Base-by-base conservation (phyloP, 106 monocot species). In the Allium cepa region DNA sequence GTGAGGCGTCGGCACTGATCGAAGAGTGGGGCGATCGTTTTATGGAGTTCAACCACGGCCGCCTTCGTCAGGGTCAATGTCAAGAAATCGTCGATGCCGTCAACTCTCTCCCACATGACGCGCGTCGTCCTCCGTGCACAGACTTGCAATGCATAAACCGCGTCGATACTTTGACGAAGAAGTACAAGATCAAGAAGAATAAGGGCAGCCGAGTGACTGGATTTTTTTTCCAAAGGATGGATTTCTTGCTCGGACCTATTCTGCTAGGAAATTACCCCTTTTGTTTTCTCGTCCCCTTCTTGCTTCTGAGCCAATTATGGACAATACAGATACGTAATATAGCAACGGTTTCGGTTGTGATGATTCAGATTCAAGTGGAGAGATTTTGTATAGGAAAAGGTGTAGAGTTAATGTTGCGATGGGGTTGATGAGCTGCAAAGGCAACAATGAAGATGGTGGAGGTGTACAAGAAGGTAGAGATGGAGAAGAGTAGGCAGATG, bases 131-230 rank as follows among this genome's bases (percentile, higher is more conserved):
- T 15, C 26, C 56, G 47, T 66, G 71, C 63, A 84, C 77, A 50
- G 80, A 77, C 47, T 62, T 74, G 47, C 84, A 84, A 74, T 84
- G 84, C 56, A 84, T 75, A 53, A 84, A 84, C 71, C 70, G 84
- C 48, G 71, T 84, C 84, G 84, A 84, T 55, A 84, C 84, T 16
- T 53, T 84, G 26, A 84, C 80, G 80, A 84, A 84, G 77, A 80
- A 80, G 80, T 84, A 80, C 68, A 84, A 80, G 80, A 9, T 77
- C 47, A 80, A 84, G 74, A 77, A 75, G 63, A 22, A 22, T 22
- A 22, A 22, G 22, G 22, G 22, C 22, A 22, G 22, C 22, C 22
- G 22, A 22, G 22, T 22, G 22, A 22, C 22, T 22, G 22, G 22
- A 22, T 22, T 22, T 22, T 22, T 22, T 1, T 22, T 59, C 73